Evolutionary conservation across 1,139 yeast species (phyloP).

Genomic region (Geotrichum bryndzae): DNA sequence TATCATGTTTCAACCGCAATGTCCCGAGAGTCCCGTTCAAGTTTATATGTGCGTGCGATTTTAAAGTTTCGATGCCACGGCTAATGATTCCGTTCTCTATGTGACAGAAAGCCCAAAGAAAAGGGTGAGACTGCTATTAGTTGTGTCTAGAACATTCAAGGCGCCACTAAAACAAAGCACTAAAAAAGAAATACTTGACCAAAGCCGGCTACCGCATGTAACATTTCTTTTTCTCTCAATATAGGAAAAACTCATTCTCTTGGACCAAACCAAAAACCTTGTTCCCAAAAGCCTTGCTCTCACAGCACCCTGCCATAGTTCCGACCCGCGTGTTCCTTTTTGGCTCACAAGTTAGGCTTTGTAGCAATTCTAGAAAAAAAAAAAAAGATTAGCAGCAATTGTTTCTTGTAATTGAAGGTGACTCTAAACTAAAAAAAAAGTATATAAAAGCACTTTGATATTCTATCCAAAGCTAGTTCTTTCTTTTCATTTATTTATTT

Average conservation of each 20-base stretch:
- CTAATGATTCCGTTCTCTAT: background rate
- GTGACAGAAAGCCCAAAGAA: background rate
- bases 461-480: background rate
- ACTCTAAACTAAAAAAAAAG: background rate
- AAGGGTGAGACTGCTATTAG: background rate
- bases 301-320: background rate
- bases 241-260: background rate
- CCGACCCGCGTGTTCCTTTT: background rate
- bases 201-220: background rate
- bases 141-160: background rate
- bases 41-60: background rate
- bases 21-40: background rate
- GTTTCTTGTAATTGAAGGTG: background rate
- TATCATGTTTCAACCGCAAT: background rate
- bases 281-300: background rate
- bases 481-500: background rate
- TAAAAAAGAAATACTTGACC: background rate
- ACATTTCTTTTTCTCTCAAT: background rate
- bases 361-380: background rate
- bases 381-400: background rate
- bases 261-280: background rate
- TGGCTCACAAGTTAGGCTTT: background rate
- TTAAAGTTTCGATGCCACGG: background rate
- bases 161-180: background rate
- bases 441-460: background rate